Evolutionary conservation across 352 stramenopile genomes (phyloP).

Genomic region (Pythium sukuiense): DNA sequence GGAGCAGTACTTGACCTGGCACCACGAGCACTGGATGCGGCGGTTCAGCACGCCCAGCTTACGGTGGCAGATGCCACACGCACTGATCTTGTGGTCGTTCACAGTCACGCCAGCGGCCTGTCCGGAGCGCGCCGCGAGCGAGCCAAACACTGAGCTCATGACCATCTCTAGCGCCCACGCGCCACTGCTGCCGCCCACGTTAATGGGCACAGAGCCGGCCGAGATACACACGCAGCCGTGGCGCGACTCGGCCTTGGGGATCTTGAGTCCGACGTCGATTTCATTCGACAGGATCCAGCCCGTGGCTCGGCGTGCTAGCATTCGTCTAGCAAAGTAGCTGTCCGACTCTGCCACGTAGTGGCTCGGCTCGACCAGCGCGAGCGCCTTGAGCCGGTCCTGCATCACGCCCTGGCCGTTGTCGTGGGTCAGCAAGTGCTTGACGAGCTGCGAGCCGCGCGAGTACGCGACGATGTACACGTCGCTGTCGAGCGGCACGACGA

Average conservation of each 20-base stretch:
- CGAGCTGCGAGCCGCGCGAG: slow-evolving; percentile 71
- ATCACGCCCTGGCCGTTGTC: slow-evolving; percentile 79
- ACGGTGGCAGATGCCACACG: slow-evolving; percentile 81
- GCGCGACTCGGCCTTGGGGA: slow-evolving; percentile 62
- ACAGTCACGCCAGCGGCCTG: slow-evolving; percentile 71
- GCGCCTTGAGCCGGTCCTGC: slow-evolving; percentile 77
- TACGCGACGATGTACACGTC: slow-evolving; percentile 82
- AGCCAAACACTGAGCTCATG: slow-evolving; percentile 83
- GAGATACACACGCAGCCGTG: slow-evolving; percentile 83
- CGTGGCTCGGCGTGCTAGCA: slow-evolving; percentile 65
- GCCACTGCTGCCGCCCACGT: slow-evolving; percentile 67
- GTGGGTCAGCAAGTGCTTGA: slow-evolving; percentile 79
- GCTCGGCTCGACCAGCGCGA: slow-evolving; percentile 79
- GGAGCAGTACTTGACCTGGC: slow-evolving; percentile 85
- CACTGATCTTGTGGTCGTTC: slow-evolving; percentile 69
- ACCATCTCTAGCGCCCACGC: slow-evolving; percentile 82
- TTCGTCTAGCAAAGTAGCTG: slow-evolving; percentile 72
- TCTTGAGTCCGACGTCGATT: slow-evolving; percentile 73
- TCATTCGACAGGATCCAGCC: slow-evolving; percentile 78
- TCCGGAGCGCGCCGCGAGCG: slow-evolving; percentile 67
- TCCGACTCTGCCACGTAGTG: slow-evolving; percentile 78
- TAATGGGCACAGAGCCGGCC: slow-evolving; percentile 65
- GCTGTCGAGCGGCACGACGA: slow-evolving; percentile 61
- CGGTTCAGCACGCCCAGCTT: slow-evolving; percentile 80
- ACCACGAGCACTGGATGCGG: slow-evolving; percentile 80